These are phyloP conservation scores for Candida taoyuanica DNA, from an alignment of 805 yeast genomes.

Conservation along the genomic window DNA sequence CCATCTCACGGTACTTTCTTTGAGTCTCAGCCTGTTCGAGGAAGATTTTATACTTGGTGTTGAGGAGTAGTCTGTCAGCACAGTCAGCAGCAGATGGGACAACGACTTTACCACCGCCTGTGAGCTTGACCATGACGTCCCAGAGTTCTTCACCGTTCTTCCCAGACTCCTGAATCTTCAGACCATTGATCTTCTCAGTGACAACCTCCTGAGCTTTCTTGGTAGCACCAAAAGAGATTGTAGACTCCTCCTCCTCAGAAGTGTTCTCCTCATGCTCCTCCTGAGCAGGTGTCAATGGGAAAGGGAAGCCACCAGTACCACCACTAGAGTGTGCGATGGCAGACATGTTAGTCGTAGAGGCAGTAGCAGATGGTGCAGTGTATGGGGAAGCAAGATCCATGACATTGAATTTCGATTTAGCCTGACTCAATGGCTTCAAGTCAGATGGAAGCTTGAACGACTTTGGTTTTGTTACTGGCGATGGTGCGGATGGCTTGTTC, in stretches of 20 bases:
- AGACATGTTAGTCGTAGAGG: constrained; percentile 49
- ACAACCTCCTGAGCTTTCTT: constrained; percentile 48
- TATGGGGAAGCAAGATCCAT: constrained; percentile 55
- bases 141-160: constrained; percentile 61
- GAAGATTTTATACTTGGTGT: constrained; percentile 79
- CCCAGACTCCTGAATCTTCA: constrained; percentile 19
- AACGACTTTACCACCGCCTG: constrained; percentile 80
- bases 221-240: constrained; percentile 58
- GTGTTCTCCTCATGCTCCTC: constrained; percentile 44
- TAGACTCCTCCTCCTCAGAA: constrained; percentile 43
- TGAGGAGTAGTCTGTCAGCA: constrained; percentile 66
- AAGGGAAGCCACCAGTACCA: constrained; percentile 37
- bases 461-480: constrained; percentile 12
- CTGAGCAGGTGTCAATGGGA: constrained; percentile 43
- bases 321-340: constrained; percentile 30
- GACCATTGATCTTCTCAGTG: constrained; percentile 37
- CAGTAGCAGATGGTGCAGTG: constrained; percentile 78
- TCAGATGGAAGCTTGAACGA: constrained; percentile 27
- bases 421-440: constrained; percentile 22
- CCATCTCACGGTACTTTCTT: constrained; percentile 65
- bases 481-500: constrained; percentile 22
- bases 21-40: constrained; percentile 84
- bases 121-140: constrained; percentile 80
- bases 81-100: constrained; percentile 53
- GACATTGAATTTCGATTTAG: constrained; percentile 2